These are phyloP conservation scores for Colletotrichum gloeosporioides DNA, from an alignment of 2,329 filamentous ascomycete species.

Conservation along the genomic window DNA sequence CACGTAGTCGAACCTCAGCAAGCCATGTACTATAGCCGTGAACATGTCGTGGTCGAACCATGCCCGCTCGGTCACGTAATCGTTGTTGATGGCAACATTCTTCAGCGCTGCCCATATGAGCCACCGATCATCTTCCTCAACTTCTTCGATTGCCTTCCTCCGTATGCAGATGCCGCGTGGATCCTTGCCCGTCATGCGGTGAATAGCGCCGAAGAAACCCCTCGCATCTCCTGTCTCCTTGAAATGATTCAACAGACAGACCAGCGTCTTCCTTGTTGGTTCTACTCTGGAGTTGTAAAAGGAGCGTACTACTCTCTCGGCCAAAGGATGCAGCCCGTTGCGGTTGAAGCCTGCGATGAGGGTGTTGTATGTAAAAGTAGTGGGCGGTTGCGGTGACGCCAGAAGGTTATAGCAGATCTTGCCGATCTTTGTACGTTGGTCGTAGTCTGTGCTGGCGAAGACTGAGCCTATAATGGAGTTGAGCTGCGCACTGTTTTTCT, in stretches of 20 bases:
- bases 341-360: conserved; percentile 71
- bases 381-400: conserved; percentile 64
- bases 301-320: conserved; percentile 57
- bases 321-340: conserved; percentile 52
- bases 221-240: conserved; percentile 43
- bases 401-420: conserved; percentile 72
- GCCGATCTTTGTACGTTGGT: conserved; percentile 28
- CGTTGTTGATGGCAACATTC: conserved; percentile 30
- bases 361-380: conserved; percentile 73
- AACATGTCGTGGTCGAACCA: conserved; percentile 43
- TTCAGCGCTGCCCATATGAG: conserved; percentile 32
- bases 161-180: conserved; percentile 42
- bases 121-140: conserved; percentile 30
- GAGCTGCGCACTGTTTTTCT: neutral
- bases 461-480: conserved; percentile 3
- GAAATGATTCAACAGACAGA: conserved; percentile 58
- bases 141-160: conserved; percentile 36
- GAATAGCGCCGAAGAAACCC: conserved; percentile 49
- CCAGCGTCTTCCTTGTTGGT: conserved; percentile 54
- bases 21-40: conserved; percentile 51
- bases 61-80: conserved; percentile 45
- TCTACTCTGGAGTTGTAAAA: conserved; percentile 50
- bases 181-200: conserved; percentile 51
- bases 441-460: neutral
- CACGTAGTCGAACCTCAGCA: conserved; percentile 52